Conservation (phyloP, 805 yeast genomes). For the Nakazawaea wickerhamii region DNA sequence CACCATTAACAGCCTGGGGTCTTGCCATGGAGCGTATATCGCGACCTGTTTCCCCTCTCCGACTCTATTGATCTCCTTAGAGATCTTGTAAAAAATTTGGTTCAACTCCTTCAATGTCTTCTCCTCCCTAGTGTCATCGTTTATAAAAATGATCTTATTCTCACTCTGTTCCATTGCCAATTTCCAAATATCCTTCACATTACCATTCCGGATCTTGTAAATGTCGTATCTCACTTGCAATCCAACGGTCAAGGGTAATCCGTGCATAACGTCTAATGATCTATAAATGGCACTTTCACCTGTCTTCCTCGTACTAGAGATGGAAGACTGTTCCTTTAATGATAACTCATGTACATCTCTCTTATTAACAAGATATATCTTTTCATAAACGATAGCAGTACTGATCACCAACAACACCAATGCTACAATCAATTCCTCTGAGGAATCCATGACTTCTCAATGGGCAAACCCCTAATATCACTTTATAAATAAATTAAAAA, state of each 20-base stretch:
- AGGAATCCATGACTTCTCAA: neutral
- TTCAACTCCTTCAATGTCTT: slow-evolving; percentile 25
- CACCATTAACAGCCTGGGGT: slow-evolving; percentile 19
- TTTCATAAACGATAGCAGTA: slow-evolving; percentile 6
- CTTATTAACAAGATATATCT: slow-evolving; percentile 27
- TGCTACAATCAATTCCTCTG: neutral
- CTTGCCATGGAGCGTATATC: slow-evolving; percentile 18
- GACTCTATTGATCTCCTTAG: slow-evolving; percentile 20
- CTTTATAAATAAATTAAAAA: neutral
- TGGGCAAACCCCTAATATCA: neutral
- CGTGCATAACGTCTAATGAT: slow-evolving; percentile 69
- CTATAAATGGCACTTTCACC: slow-evolving; percentile 75
- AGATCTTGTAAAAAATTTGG: slow-evolving; percentile 27
- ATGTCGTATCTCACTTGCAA: slow-evolving; percentile 52
- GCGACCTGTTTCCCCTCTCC: slow-evolving; percentile 22
- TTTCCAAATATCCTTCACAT: slow-evolving; percentile 68
- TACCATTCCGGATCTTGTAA: slow-evolving; percentile 69
- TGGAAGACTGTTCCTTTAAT: slow-evolving; percentile 56
- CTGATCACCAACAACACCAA: slow-evolving; percentile 2
- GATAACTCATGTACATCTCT: slow-evolving; percentile 57
- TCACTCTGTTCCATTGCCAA: slow-evolving; percentile 32
- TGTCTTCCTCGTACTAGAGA: slow-evolving; percentile 56
- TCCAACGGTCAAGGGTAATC: slow-evolving; percentile 64
- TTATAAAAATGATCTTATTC: slow-evolving; percentile 21
- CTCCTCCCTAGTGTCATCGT: slow-evolving; percentile 25